A percentile compares a stretch with the other conserved stretches of the same genome.
Evolutionary conservation across 2,329 filamentous ascomycete genomes (phyloP).

Genomic region (Grosmannia clavigera): DNA sequence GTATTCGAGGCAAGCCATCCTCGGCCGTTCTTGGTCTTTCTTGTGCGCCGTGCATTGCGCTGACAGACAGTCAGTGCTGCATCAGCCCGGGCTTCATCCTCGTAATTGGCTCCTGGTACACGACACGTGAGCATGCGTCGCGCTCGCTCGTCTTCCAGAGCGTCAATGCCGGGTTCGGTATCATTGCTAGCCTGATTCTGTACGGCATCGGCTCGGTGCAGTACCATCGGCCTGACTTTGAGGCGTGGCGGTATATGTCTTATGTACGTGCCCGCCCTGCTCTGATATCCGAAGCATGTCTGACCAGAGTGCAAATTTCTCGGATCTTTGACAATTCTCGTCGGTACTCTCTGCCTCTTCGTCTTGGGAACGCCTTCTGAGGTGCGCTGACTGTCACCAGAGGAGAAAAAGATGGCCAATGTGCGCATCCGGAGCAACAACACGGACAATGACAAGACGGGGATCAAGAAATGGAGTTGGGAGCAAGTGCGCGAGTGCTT

Average conservation of each 20-base stretch:
- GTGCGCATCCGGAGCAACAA: slow-evolving; percentile 23
- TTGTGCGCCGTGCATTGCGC: background rate
- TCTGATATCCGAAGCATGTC: background rate
- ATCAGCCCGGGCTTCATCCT: slow-evolving; percentile 4
- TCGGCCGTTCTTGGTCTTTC: background rate
- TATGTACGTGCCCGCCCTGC: background rate
- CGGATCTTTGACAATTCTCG: slow-evolving; percentile 21
- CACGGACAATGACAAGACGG: slow-evolving; percentile 24
- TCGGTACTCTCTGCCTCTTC: slow-evolving; percentile 20
- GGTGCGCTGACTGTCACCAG: slow-evolving; percentile 22
- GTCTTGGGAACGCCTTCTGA: slow-evolving; percentile 25
- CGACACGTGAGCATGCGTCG: slow-evolving; percentile 12
- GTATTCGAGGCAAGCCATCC: slow-evolving; percentile 6
- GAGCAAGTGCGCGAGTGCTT: slow-evolving; percentile 23
- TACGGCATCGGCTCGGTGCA: slow-evolving; percentile 24
- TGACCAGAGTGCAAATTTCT: slow-evolving; percentile 20
- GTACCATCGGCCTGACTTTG: slow-evolving; percentile 16
- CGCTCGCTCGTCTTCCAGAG: slow-evolving; percentile 24
- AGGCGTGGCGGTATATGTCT: slow-evolving; percentile 25
- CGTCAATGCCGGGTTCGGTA: slow-evolving; percentile 24
- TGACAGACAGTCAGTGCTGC: background rate
- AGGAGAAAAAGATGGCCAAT: slow-evolving; percentile 25
- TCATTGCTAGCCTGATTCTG: slow-evolving; percentile 22
- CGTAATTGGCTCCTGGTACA: slow-evolving; percentile 2
- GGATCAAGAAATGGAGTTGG: slow-evolving; percentile 25